phyloP scores from a whole-genome alignment of 345 rosid genomes.

The Citrus australasica region DNA sequence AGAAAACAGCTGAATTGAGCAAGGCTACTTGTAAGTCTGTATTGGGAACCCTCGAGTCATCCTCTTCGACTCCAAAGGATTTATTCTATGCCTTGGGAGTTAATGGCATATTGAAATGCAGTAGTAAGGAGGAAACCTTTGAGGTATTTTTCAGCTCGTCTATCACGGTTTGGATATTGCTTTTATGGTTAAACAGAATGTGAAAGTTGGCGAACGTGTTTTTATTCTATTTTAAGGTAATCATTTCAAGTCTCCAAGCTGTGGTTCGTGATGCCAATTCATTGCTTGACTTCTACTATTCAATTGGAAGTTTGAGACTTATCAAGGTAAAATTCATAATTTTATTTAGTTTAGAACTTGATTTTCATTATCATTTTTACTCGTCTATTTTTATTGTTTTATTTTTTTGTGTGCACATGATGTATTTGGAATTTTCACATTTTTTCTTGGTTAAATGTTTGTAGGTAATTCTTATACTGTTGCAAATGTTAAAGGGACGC shows the following conservation, averaged over 20 bases:
- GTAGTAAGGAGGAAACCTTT: conserved; percentile 36
- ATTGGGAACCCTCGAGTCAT: conserved; percentile 42
- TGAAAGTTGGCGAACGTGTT: not conserved
- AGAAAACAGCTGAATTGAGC: conserved; percentile 46
- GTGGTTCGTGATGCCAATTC: conserved; percentile 57
- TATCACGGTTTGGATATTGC: not conserved
- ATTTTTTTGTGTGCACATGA: not conserved
- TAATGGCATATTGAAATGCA: conserved; percentile 60
- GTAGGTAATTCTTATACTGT: not conserved
- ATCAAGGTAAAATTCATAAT: conserved; percentile 56
- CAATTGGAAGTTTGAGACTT: conserved; percentile 67
- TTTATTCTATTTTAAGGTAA: conserved; percentile 38
- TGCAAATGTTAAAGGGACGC: not conserved
- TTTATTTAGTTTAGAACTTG: not conserved
- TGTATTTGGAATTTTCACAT: not conserved
- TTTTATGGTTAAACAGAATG: not conserved
- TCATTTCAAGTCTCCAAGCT: conserved; percentile 60
- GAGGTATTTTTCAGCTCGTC: conserved; percentile 43
- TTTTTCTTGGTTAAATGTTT: not conserved
- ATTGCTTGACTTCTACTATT: conserved; percentile 71
- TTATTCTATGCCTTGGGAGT: conserved; percentile 65
- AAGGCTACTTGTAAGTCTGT: conserved; percentile 48
- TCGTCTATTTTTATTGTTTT: not conserved
- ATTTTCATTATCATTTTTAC: not conserved
- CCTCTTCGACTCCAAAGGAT: conserved; percentile 63